A percentile compares a stretch with the other conserved stretches of the same genome.
Evolutionary conservation across 768 basidiomycete species (phyloP).

Genomic region (Calocybe cyanea): DNA sequence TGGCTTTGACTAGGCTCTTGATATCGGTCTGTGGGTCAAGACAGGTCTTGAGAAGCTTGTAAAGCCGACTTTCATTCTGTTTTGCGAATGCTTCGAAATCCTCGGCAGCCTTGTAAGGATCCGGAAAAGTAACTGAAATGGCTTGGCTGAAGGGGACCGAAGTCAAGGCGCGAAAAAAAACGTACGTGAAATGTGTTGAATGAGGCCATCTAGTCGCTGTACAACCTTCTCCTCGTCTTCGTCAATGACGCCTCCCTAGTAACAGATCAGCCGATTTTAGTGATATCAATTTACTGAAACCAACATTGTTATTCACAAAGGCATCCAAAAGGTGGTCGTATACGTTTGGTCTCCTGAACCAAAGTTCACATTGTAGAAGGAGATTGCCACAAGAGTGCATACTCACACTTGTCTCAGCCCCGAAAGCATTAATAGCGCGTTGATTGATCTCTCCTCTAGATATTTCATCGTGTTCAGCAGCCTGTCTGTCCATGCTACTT

Average conservation of each 20-base stretch:
- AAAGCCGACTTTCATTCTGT: constrained; percentile 80
- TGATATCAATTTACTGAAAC: constrained; percentile 23
- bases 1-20: constrained; percentile 73
- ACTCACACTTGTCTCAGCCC: constrained; percentile 63
- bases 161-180: constrained; percentile 9
- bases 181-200: constrained; percentile 62
- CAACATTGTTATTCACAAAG: constrained; percentile 82
- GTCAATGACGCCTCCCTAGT: constrained; percentile 87
- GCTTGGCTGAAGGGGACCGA: constrained; percentile 2
- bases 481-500: constrained; percentile 81
- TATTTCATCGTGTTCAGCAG: constrained; percentile 69
- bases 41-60: constrained; percentile 78
- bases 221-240: constrained; percentile 66
- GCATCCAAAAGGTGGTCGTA: constrained; percentile 68
- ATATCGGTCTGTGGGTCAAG: constrained; percentile 84
- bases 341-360: constrained; percentile 57
- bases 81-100: constrained; percentile 84
- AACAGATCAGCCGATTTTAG: constrained; percentile 1
- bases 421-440: constrained; percentile 55
- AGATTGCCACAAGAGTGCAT: not conserved
- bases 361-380: not conserved
- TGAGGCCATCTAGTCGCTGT: constrained; percentile 48
- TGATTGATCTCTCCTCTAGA: constrained; percentile 58
- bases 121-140: constrained; percentile 50
- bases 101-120: constrained; percentile 69